Base-by-base conservation (phyloP, 1,284 basidiomycete genomes). In the Ceratobasidium sp. region DNA sequence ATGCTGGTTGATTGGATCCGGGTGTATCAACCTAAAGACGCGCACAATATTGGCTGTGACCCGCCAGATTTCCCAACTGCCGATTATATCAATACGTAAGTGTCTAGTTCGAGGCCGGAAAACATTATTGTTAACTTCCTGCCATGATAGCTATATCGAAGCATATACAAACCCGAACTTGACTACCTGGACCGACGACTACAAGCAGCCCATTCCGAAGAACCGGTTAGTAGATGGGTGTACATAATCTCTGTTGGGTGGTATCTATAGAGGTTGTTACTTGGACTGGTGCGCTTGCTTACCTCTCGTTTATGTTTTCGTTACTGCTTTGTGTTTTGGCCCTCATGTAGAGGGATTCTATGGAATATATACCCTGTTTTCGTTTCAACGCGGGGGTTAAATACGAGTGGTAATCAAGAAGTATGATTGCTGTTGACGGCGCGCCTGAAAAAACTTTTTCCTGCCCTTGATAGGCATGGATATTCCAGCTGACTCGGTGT, bases 1-100 rank as follows among this genome's bases (percentile, higher is more conserved):
- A 93, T 95, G 92, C 90, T 89, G 80, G 85, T 95, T 76, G 94
- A 95, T 83, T 95, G 95, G 81, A 88, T 95, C 20, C 91, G 94
- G 49, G 87, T 95, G 61, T 95, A 95, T 81, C 94, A 95, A 84
- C 89, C 92, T 39, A 83, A 89, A 39, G 77, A 92, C 89, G 33
- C 83, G 89, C 44, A 85, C 87, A 83, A 87, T 91, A 69, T 61
- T 58, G 89, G 89, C 1, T 95, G 94, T 81, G 85, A 91, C 83
- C 94, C 93, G 20, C 84, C 89, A 3, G 86, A 85, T 51, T 87
- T 89, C 80, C 93, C 94, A 1, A 95, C 91, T 15, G 81, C 87
- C 9, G 83, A 87, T 68, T 92, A 92, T 82, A 92, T 92, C 80
- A 85, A 89, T 66, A 85, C 85, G 79, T 81, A 71, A 58, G 79